Percentiles rank a stretch among this genome's conserved stretches.
phyloP scores from a whole-genome alignment of 306 rosid genomes.

The Castanea mollissima region DNA sequence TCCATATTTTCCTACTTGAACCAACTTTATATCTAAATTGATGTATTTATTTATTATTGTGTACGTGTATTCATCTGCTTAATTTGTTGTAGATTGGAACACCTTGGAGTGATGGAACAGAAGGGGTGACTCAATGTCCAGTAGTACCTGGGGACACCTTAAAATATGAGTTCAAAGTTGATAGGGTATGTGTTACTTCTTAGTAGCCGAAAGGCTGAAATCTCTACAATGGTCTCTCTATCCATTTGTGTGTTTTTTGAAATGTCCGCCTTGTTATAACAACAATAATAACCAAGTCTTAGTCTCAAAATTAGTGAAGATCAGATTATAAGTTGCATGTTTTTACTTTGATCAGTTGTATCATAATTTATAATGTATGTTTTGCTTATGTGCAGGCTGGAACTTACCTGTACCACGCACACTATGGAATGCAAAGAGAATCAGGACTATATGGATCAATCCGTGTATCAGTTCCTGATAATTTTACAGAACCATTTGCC shows the following conservation, averaged over 20 bases:
- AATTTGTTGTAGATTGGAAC: constrained; percentile 53
- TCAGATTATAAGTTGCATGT: too few species aligned
- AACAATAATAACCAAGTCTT: neutral
- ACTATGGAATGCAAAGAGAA: constrained; percentile 93
- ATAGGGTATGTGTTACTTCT: constrained; percentile 45
- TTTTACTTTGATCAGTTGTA: neutral
- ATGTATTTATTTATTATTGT: neutral
- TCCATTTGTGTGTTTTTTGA: neutral
- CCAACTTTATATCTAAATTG: neutral
- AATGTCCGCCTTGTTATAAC: too few species aligned
- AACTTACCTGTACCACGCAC: constrained; percentile 81
- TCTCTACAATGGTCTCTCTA: neutral
- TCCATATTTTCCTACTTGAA: neutral
- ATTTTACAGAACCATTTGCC: constrained; percentile 61
- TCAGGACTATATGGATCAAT: constrained; percentile 78
- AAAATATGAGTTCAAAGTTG: constrained; percentile 68
- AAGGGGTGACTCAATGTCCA: constrained; percentile 85
- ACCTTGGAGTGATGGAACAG: constrained; percentile 96
- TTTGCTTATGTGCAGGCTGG: constrained; percentile 55
- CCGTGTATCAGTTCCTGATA: constrained; percentile 53
- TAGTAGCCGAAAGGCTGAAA: too few species aligned
- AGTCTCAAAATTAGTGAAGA: too few species aligned
- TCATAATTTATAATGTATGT: neutral
- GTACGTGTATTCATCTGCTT: neutral
- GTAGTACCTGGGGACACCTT: constrained; percentile 78